Conservation (phyloP, 805 yeast genomes). For the Candida alai region DNA sequence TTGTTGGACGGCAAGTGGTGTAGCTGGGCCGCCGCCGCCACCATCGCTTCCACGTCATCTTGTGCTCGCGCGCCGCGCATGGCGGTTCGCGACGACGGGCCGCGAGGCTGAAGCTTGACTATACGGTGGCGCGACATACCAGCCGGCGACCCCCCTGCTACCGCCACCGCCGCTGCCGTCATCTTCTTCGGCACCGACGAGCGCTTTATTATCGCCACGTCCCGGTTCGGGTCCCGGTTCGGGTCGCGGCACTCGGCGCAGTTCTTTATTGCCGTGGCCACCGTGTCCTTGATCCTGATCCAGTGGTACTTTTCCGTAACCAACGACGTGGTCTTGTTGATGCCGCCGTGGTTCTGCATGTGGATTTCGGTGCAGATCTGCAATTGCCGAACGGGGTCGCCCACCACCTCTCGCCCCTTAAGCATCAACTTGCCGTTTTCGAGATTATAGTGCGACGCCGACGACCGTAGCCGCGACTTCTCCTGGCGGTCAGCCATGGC, state of each 20-base stretch:
- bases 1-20: constrained; percentile 21
- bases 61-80: constrained; percentile 13
- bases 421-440: constrained; percentile 69
- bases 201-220: constrained; percentile 14
- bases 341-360: constrained; percentile 72
- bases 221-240: constrained; percentile 15
- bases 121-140: constrained; percentile 10
- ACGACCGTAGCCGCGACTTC: constrained; percentile 78
- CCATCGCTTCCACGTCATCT: constrained; percentile 34
- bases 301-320: constrained; percentile 84
- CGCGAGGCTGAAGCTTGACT: neutral
- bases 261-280: constrained; percentile 67
- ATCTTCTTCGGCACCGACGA: constrained; percentile 17
- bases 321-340: constrained; percentile 77
- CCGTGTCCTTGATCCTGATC: constrained; percentile 88
- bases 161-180: constrained; percentile 6
- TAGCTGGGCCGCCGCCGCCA: constrained; percentile 25
- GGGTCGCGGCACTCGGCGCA: constrained; percentile 72
- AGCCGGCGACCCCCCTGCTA: constrained; percentile 1
- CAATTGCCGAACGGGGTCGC: constrained; percentile 69
- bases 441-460: constrained; percentile 72
- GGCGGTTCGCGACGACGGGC: constrained; percentile 17
- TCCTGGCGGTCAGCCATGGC: constrained; percentile 77
- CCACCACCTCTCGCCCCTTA: constrained; percentile 79
- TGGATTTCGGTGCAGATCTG: constrained; percentile 74